phyloP scores from a whole-genome alignment of 179 eudicot genomes.

The Beta lomatogona region DNA sequence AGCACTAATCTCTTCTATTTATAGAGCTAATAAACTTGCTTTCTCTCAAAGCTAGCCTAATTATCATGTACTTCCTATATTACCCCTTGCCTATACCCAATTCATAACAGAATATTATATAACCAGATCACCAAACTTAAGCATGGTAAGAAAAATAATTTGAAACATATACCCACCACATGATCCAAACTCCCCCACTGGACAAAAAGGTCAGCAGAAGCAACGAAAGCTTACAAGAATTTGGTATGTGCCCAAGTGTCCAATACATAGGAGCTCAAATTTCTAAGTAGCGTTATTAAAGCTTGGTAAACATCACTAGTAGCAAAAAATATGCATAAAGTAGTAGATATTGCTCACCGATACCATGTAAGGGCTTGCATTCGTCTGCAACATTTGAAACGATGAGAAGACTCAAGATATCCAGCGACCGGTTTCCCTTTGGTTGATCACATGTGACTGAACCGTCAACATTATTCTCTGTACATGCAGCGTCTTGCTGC shows the following conservation, averaged over 20 bases:
- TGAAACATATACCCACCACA: not conserved
- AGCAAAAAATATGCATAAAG: not conserved
- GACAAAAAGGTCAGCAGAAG: not conserved
- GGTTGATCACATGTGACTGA: slow-evolving; percentile 31
- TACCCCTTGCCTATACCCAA: no score
- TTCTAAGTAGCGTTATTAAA: no score
- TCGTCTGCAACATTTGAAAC: slow-evolving; percentile 52
- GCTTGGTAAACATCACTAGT: no score
- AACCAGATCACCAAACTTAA: not conserved
- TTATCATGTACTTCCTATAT: no score
- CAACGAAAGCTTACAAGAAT: not conserved
- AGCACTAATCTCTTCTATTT: no score
- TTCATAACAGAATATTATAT: no score
- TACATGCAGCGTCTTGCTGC: slow-evolving; percentile 37
- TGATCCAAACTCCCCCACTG: slow-evolving; percentile 5
- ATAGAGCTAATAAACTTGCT: no score
- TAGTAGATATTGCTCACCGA: slow-evolving; percentile 25
- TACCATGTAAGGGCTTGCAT: slow-evolving; percentile 20
- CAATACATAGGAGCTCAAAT: no score
- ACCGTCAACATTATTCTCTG: slow-evolving; percentile 47
- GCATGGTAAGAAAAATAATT: slow-evolving; percentile 3
- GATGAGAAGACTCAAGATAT: slow-evolving; percentile 71
- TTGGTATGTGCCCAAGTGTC: no score
- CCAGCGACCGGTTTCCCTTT: slow-evolving; percentile 62
- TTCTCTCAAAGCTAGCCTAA: no score